phyloP scores from a whole-genome alignment of 495 filamentous ascomycete genomes.

The Usnea hakonensis region DNA sequence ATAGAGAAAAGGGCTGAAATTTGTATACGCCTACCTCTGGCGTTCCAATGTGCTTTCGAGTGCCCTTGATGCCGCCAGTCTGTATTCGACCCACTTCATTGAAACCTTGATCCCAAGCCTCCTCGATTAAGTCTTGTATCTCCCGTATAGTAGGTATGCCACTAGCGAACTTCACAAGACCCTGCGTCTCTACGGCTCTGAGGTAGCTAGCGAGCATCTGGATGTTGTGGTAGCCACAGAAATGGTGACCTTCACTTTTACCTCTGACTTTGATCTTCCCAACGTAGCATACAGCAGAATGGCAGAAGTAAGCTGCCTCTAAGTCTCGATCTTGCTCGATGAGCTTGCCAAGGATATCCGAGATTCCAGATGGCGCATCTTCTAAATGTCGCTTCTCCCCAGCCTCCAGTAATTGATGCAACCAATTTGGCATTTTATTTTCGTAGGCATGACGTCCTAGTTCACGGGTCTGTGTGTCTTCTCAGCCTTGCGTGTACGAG shows the following conservation, averaged over 20 bases:
- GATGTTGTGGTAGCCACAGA: neutral
- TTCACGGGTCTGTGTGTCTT: constrained; percentile 42
- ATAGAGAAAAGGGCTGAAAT: neutral
- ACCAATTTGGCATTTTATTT: constrained; percentile 73
- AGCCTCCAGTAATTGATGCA: constrained; percentile 56
- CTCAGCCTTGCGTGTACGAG: neutral
- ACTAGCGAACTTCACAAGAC: neutral
- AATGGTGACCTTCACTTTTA: neutral
- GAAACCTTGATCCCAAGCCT: constrained; percentile 80
- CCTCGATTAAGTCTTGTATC: constrained; percentile 80
- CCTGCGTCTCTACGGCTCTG: no score
- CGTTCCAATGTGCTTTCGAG: constrained; percentile 90
- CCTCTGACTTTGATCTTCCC: neutral
- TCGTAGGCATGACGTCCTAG: constrained; percentile 80
- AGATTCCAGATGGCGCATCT: neutral
- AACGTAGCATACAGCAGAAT: neutral
- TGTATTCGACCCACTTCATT: constrained; percentile 62
- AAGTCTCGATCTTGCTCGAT: neutral
- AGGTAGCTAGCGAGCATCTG: neutral
- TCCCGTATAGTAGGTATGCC: constrained; percentile 67
- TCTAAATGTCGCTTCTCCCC: constrained; percentile 44
- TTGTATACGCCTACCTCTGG: constrained; percentile 56
- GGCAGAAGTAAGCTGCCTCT: neutral
- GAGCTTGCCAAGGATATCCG: neutral
- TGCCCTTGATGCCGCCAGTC: constrained; percentile 79